These are phyloP conservation scores for Pilaira anomala DNA, from an alignment of 192 early-diverging fungal genomes.

Conservation along the genomic window DNA sequence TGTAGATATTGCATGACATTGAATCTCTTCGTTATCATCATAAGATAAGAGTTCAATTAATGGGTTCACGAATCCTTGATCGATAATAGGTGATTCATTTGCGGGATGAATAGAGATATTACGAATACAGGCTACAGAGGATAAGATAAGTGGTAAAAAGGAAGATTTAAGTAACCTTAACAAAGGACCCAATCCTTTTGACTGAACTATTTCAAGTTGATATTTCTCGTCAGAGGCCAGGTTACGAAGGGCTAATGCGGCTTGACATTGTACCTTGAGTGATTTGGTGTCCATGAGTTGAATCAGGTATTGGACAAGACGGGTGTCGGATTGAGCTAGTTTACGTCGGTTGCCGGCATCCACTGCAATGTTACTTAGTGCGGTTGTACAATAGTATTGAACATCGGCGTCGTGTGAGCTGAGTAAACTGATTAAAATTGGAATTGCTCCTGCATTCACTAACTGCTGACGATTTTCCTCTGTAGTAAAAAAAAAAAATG, in stretches of 20 bases:
- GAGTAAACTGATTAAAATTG: conserved; percentile 72
- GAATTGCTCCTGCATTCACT: conserved; percentile 81
- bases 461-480: conserved; percentile 79
- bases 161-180: conserved; percentile 72
- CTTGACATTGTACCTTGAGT: conserved; percentile 84
- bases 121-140: conserved; percentile 83
- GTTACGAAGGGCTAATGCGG: conserved; percentile 82
- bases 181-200: conserved; percentile 67
- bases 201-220: conserved; percentile 75
- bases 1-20: conserved; percentile 82
- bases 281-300: conserved; percentile 72
- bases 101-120: conserved; percentile 86
- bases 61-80: conserved; percentile 69
- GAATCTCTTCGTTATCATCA: conserved; percentile 77
- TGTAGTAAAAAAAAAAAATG: background rate
- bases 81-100: conserved; percentile 84
- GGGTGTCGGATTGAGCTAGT: conserved; percentile 65
- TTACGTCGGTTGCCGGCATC: conserved; percentile 65
- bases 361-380: conserved; percentile 86
- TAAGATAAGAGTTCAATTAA: conserved; percentile 61
- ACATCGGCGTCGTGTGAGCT: conserved; percentile 79
- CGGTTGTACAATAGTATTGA: conserved; percentile 90
- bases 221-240: conserved; percentile 84
- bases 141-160: conserved; percentile 71
- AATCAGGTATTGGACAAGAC: conserved; percentile 72